Percentiles rank a stretch among this genome's conserved stretches.
Evolutionary conservation across 352 stramenopile genomes (phyloP).

Genomic region (Phytophthora boehmeriae): DNA sequence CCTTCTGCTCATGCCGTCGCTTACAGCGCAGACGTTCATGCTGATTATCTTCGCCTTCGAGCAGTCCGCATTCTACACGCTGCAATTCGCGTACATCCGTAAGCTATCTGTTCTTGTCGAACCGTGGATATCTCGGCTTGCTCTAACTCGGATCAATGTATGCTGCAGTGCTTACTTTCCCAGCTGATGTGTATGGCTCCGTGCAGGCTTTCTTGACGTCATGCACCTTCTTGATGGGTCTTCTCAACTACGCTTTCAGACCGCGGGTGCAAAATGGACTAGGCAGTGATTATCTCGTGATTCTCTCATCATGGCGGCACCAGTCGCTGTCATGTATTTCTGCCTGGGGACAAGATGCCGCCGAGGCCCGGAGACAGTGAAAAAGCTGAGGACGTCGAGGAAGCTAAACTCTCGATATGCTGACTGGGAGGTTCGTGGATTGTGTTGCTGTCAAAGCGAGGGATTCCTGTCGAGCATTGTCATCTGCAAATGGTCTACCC

Average conservation of each 20-base stretch:
- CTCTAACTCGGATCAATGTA: background rate
- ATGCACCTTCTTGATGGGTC: conserved; percentile 38
- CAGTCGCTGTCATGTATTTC: conserved; percentile 32
- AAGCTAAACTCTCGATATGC: conserved; percentile 17
- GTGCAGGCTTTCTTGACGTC: conserved; percentile 38
- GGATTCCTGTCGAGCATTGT: too few species aligned
- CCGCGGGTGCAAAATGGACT: conserved; percentile 42
- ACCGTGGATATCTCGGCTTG: conserved; percentile 2
- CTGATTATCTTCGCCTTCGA: conserved; percentile 42
- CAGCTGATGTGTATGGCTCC: conserved; percentile 41
- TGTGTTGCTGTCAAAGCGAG: background rate
- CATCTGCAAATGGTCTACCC: too few species aligned
- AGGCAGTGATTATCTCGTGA: conserved; percentile 33
- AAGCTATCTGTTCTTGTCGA: background rate
- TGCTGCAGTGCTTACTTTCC: conserved; percentile 37
- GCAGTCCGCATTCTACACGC: conserved; percentile 44
- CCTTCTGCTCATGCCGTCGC: conserved; percentile 35
- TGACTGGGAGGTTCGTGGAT: conserved; percentile 12
- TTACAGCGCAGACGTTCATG: conserved; percentile 40
- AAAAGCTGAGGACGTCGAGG: conserved; percentile 11
- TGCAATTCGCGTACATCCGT: conserved; percentile 52
- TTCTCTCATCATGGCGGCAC: conserved; percentile 40
- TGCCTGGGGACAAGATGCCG: conserved; percentile 24
- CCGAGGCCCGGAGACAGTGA: conserved; percentile 4
- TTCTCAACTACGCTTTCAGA: conserved; percentile 48